Evolutionary conservation across 495 filamentous ascomycete genomes (phyloP).

Genomic region (Aspergillus bridgeri): DNA sequence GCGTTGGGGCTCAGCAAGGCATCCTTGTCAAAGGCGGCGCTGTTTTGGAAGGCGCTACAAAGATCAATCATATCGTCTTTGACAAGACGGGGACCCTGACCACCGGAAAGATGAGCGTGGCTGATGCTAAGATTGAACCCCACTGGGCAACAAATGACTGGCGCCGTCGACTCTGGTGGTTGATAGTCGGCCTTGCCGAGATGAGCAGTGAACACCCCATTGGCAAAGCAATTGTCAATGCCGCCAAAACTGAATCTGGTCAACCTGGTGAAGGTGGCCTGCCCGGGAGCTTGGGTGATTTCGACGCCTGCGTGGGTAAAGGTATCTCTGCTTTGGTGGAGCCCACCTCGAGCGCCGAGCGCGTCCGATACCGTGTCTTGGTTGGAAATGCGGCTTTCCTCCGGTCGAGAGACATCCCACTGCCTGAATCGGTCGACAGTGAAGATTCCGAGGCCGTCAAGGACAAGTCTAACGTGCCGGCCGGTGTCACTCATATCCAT

Average conservation of each 20-base stretch:
- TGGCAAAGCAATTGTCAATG: constrained; percentile 73
- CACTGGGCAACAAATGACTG: constrained; percentile 67
- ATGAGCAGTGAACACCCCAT: constrained; percentile 94
- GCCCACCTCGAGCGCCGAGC: constrained; percentile 62
- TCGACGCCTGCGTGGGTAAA: constrained; percentile 78
- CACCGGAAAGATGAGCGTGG: constrained; percentile 89
- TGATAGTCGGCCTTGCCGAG: constrained; percentile 87
- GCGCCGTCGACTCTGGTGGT: constrained; percentile 84
- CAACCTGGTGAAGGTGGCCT: constrained; percentile 68
- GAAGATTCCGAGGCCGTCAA: constrained; percentile 20
- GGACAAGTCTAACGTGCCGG: constrained; percentile 30
- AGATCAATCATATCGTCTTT: constrained; percentile 90
- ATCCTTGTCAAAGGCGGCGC: constrained; percentile 97
- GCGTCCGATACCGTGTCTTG: constrained; percentile 69
- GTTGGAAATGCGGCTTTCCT: constrained; percentile 82
- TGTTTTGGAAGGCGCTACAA: constrained; percentile 87
- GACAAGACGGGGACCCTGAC: constrained; percentile 98
- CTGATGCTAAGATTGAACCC: constrained; percentile 59
- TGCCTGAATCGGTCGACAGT: constrained; percentile 60
- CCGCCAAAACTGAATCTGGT: constrained; percentile 70
- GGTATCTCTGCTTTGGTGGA: constrained; percentile 82
- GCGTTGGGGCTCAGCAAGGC: constrained; percentile 92
- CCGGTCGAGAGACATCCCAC: constrained; percentile 57
- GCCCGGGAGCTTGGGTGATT: constrained; percentile 79
- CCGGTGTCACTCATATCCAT: constrained; percentile 85